Base-by-base conservation (phyloP, 495 filamentous ascomycete genomes). In the Penicillium subrubescens region DNA sequence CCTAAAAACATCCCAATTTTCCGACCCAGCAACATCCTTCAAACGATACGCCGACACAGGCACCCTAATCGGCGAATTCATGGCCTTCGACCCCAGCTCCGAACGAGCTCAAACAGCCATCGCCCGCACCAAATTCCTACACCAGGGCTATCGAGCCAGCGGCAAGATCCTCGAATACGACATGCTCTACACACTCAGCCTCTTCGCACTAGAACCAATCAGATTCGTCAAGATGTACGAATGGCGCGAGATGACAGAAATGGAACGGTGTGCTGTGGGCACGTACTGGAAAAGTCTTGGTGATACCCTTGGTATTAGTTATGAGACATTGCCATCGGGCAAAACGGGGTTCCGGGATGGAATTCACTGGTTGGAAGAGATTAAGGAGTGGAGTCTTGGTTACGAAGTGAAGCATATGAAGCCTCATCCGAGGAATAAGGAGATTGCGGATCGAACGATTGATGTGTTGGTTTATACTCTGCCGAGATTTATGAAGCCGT, bases 21-120 rank as follows among this genome's bases (percentile, higher is more conserved):
- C 84, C 5, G 75, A 82, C 59, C 69, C 77, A 0, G 70, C 71
- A 0, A 84, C 74, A 31, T 83, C 84, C 8, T 78, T 80, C 27
- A 90, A 89, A 64, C 81, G 88, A 58, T 89, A 88, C 51, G 84
- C 86, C 25, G 89, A 90, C 69, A 91, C 89, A 0, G 79, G 68
- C 1, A 72, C 84, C 12, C 68, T 91, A 1, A 84, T 90, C 37
- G 79, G 77, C 29, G 86, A 90, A 65, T 81, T 88, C 62, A 74
- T 79, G 55, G 69, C 74, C 6, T 73, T 79, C 23, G 58, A 80
- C 3, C 87, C 87, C 1, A 71, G 74, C 12, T 82, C 81, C 11
- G 78, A 83, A 15, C 77, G 87, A 3, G 73, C 83, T 8, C 74
- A 81, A 29, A 80, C 78, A 14, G 84, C 84, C 37, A 82, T 90